Evolutionary conservation across 257 asterid genomes (phyloP), one percentile per base, ranked within the genome.

Genomic region (Solanum dulcamara): DNA sequence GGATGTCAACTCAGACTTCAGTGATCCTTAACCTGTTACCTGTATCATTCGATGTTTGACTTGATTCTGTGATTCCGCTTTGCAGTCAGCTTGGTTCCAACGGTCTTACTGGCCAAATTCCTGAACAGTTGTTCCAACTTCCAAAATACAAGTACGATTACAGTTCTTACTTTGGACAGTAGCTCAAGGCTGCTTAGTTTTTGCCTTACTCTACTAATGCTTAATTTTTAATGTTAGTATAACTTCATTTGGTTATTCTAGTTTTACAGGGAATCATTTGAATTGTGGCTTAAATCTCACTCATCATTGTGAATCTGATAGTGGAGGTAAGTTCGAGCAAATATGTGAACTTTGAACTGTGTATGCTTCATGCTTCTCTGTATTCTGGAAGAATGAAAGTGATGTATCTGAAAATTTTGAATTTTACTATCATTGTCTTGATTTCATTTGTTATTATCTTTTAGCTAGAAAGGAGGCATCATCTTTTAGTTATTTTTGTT

Each of bases 71-170:
- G 86, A 84, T 84, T 51, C 70, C 12, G 48, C 12, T 87, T 32
- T 92, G 92, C 96, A 97, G 99, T 46, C 97, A 95, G 90, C 95
- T 97, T 68, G 94, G 89, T 86, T 95, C 94, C 10, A 97, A 97
- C 89, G 86, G 82, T 84, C 96, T 97, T 46, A 91, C 88, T 84
- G 99, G 98, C 72, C 85, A 86, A 71, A 88, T 97, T 87, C 99
- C 99, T 10, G 92, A 89, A 80, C 91, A 84, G 68, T 89, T 95
- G 38, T 95, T 95, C 88, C 88, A 88, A 86, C 91, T 93, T 80
- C 92, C 98, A 86, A 92, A 92, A 80, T 93, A 94, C 85, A 94
- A 96, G 99, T 96, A 93, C 15, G 62, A 17, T 77, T 44, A 48
- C 62, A 46, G 40, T 77, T 77, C 53, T 77, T 77, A 10, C 83